These are phyloP conservation scores for Aspergillus sp. DNA, from an alignment of 2,329 filamentous ascomycete genomes.

Conservation along the genomic window DNA sequence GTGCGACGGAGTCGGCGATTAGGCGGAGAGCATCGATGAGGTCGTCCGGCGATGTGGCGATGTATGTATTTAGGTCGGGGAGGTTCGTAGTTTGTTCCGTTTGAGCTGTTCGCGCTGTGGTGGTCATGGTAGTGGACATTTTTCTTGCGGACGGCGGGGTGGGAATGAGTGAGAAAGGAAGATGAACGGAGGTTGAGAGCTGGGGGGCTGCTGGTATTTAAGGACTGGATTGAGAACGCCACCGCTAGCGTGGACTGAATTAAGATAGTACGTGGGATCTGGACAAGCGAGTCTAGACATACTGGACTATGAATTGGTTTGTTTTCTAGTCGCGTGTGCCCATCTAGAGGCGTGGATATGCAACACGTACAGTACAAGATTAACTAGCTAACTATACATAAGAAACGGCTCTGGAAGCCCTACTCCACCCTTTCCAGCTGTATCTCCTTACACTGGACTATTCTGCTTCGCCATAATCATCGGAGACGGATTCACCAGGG, in stretches of 20 bases:
- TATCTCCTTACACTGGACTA: background rate
- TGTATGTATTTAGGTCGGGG: background rate
- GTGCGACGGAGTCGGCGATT: slow-evolving; percentile 76
- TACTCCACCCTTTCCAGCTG: background rate
- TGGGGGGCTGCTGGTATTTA: background rate
- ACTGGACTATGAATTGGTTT: too few species aligned
- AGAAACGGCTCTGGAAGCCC: too few species aligned
- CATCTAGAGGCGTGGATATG: too few species aligned
- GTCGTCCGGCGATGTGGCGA: background rate
- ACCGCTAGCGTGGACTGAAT: background rate
- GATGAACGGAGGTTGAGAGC: background rate
- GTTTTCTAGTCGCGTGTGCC: too few species aligned
- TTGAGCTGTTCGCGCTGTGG: background rate
- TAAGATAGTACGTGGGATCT: background rate
- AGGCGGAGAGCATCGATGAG: slow-evolving; percentile 64
- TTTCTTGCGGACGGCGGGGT: background rate
- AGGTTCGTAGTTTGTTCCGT: background rate
- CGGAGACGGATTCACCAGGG: background rate
- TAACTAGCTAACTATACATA: too few species aligned
- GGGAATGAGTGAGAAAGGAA: background rate
- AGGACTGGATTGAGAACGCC: background rate
- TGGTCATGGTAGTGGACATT: background rate
- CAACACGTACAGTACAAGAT: too few species aligned
- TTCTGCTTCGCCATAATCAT: background rate
- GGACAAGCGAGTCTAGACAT: too few species aligned